Evolutionary conservation across 2,329 filamentous ascomycete species (phyloP).

Genomic region (Penicillium oxalicum): DNA sequence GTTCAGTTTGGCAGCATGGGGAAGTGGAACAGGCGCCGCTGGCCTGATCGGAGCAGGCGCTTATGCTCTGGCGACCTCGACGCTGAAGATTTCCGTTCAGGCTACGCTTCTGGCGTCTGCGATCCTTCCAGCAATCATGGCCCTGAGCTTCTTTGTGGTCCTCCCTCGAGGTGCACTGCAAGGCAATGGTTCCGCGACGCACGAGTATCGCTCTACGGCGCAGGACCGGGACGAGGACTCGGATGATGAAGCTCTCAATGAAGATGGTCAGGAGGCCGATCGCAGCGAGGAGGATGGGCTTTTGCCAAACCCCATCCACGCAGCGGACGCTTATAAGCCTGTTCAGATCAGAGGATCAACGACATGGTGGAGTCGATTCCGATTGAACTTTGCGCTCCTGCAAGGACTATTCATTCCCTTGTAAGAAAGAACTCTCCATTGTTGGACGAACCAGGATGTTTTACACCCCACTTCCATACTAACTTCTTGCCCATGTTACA

Average conservation of each 20-base stretch:
- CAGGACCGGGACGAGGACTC: slow-evolving; percentile 38
- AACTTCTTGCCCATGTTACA: slow-evolving; percentile 20
- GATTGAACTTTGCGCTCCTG: slow-evolving; percentile 57
- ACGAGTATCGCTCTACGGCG: slow-evolving; percentile 51
- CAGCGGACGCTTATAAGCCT: slow-evolving; percentile 16
- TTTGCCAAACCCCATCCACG: slow-evolving; percentile 19
- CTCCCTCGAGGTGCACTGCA: slow-evolving; percentile 63
- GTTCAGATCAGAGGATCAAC: slow-evolving; percentile 7
- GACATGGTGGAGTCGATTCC: slow-evolving; percentile 36
- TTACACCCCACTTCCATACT: slow-evolving; percentile 4
- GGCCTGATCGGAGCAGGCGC: slow-evolving; percentile 80
- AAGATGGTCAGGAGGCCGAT: slow-evolving; percentile 16
- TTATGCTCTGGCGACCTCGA: slow-evolving; percentile 81
- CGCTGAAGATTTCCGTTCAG: slow-evolving; percentile 66
- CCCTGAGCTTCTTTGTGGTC: slow-evolving; percentile 76
- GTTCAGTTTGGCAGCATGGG: slow-evolving; percentile 83
- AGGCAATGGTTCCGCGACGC: slow-evolving; percentile 38
- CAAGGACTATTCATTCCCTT: slow-evolving; percentile 66
- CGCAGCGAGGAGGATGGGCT: slow-evolving; percentile 27
- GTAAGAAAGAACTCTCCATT: slow-evolving; percentile 35
- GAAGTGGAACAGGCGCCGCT: slow-evolving; percentile 83
- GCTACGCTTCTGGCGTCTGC: slow-evolving; percentile 71
- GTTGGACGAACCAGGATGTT: neutral
- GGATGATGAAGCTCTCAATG: slow-evolving; percentile 29
- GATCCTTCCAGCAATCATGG: slow-evolving; percentile 70